Evolutionary conservation across 768 basidiomycete genomes (phyloP).

Genomic region (Tylopilus balloui): DNA sequence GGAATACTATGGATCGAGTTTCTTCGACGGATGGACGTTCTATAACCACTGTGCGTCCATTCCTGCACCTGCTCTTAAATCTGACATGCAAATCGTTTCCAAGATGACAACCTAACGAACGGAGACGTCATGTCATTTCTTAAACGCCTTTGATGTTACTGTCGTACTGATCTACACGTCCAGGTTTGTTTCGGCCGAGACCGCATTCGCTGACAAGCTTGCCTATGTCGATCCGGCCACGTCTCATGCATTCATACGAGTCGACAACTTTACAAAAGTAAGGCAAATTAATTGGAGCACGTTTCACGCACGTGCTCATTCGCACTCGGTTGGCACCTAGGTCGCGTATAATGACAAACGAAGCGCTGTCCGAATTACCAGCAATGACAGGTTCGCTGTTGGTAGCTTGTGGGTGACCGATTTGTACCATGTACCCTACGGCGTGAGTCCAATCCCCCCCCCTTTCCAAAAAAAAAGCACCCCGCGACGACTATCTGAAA

Average conservation of each 20-base stretch:
- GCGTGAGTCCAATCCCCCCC: conserved; percentile 40
- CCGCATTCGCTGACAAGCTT: conserved; percentile 46
- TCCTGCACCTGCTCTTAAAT: not conserved
- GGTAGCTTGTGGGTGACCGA: conserved; percentile 65
- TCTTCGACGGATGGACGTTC: conserved; percentile 68
- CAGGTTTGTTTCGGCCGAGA: conserved; percentile 45
- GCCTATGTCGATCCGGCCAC: conserved; percentile 59
- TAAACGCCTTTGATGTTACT: not conserved
- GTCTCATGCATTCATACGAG: conserved; percentile 71
- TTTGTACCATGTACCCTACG: conserved; percentile 60
- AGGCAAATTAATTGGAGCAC: conserved; percentile 5
- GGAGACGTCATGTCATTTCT: conserved; percentile 50
- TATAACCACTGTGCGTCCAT: conserved; percentile 48
- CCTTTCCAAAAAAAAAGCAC: too few species aligned
- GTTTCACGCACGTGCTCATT: not conserved
- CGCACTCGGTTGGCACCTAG: conserved; percentile 6
- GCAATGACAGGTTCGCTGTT: conserved; percentile 49
- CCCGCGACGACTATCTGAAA: not conserved
- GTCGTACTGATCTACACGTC: conserved; percentile 19
- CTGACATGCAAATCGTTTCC: conserved; percentile 1
- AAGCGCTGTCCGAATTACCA: conserved; percentile 62
- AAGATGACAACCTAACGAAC: conserved; percentile 70
- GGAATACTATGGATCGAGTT: conserved; percentile 54
- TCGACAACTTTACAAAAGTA: conserved; percentile 64
- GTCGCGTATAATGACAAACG: conserved; percentile 49